Evolutionary conservation across 2,329 filamentous ascomycete genomes (phyloP).

Genomic region (Ophiocordyceps sinensis): DNA sequence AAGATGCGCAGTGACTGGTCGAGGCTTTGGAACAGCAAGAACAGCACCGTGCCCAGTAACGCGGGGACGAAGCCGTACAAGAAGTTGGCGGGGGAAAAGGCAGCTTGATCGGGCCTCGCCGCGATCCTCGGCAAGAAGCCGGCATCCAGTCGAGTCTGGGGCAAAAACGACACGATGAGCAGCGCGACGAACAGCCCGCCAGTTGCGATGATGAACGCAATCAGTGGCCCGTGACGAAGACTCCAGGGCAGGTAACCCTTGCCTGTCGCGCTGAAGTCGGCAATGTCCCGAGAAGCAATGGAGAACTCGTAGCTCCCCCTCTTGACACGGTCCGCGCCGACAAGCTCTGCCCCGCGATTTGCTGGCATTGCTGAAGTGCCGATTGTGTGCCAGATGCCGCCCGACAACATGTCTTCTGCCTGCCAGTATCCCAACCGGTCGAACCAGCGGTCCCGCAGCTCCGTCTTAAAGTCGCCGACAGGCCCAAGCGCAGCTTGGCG

Average conservation of each 20-base stretch:
- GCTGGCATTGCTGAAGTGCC: constrained; percentile 32
- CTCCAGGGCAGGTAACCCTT: constrained; percentile 66
- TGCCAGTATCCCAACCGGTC: constrained; percentile 82
- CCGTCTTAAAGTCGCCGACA: constrained; percentile 35
- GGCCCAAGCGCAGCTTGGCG: constrained; percentile 44
- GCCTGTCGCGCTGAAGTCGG: constrained; percentile 11
- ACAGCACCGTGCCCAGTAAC: constrained; percentile 50
- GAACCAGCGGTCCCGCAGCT: constrained; percentile 39
- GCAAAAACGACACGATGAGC: constrained; percentile 65
- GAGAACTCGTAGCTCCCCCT: constrained; percentile 16
- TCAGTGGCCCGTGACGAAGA: constrained; percentile 50
- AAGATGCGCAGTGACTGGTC: constrained; percentile 52
- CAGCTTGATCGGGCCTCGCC: constrained; percentile 42
- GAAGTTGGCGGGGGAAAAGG: constrained; percentile 80
- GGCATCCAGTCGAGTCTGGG: constrained; percentile 44
- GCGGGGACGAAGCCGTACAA: constrained; percentile 67
- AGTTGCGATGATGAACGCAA: constrained; percentile 48
- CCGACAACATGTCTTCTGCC: constrained; percentile 43
- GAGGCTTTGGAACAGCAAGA: constrained; percentile 51
- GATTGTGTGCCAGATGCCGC: constrained; percentile 65
- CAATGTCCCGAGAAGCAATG: constrained; percentile 14
- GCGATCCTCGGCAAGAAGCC: constrained; percentile 61
- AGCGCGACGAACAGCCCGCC: constrained; percentile 53
- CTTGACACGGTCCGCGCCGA: constrained; percentile 11
- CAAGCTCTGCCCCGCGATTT: constrained; percentile 7